Base-by-base conservation (phyloP, 169 alveolate genomes). In the Perkinsus olseni region DNA sequence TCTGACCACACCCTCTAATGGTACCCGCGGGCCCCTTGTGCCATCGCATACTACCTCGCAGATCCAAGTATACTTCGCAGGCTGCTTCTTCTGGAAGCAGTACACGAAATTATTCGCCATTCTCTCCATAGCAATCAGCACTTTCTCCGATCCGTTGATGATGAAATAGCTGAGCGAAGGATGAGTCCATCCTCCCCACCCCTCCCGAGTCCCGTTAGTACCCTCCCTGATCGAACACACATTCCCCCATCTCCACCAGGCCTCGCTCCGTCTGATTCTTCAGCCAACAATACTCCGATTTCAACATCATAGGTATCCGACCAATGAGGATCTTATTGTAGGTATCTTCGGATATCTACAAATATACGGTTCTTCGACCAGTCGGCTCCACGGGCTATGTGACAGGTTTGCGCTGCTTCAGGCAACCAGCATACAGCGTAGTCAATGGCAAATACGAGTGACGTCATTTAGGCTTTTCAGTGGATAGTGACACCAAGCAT, bases 61-160 rank as follows among this genome's bases (percentile, higher is more conserved):
- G 21, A 98, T 99, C 99, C 99, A 99, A 0, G 99, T 98, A 95
- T 96, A 98, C 93, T 98, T 99, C 8, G 99, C 96, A 37, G 99
- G 99, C 94, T 98, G 99, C 93, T 97, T 98, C 96, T 98, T 98
- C 93, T 98, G 97, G 96, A 99, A 99, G 31, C 99, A 99, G 96
- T 98, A 98, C 37, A 99, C 99, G 96, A 99, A 99, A 96, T 99
- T 99, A 93, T 98, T 97, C 21, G 99, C 99, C 99, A 99, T 99
- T 94, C 99, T 98, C 94, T 99, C 99, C 95, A 99, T 99, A 0
- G 99, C 99, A 17, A 99, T 99, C 51, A 99, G 95, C 92, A 99
- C 99, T 95, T 99, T 98, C 95, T 99, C 99, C 74, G 99, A 98
- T 74, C 99, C 99, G 94, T 98, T 98, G 48, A 99, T 98, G 82